Conservation (phyloP, 495 filamentous ascomycete species). For the Tuber umbilicatum region DNA sequence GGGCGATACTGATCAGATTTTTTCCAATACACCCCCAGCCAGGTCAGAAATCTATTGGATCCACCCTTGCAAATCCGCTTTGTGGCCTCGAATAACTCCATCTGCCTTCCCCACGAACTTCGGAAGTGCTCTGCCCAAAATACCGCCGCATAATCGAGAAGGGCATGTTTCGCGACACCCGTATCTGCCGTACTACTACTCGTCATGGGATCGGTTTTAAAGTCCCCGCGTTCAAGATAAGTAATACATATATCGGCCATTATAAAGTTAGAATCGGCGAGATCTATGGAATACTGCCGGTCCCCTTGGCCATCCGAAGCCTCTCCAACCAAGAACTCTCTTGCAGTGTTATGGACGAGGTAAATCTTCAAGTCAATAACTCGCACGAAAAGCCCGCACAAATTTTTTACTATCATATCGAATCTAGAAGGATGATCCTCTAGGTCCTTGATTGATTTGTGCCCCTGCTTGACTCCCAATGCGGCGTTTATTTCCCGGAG, state of each 20-base stretch:
- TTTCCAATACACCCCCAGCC: constrained; percentile 16
- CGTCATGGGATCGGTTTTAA: constrained; percentile 6
- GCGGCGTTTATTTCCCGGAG: constrained; percentile 45
- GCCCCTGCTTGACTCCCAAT: constrained; percentile 36
- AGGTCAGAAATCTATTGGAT: constrained; percentile 8
- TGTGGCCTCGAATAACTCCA: background rate
- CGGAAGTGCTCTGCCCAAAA: constrained; percentile 2
- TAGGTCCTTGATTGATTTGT: constrained; percentile 38
- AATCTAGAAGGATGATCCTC: constrained; percentile 10
- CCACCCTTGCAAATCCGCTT: background rate
- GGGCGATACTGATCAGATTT: no score
- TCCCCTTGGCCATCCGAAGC: background rate
- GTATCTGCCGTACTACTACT: background rate
- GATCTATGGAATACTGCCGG: constrained; percentile 11
- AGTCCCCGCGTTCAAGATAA: constrained; percentile 9
- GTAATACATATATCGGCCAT: constrained; percentile 14
- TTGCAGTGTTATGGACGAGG: constrained; percentile 24
- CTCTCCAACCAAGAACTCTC: constrained; percentile 10
- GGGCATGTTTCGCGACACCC: no score
- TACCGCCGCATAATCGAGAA: no score
- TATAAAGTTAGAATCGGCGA: constrained; percentile 11
- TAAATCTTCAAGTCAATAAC: constrained; percentile 44
- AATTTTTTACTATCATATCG: constrained; percentile 34
- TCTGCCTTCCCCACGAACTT: background rate
- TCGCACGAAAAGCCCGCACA: constrained; percentile 46